Percentiles rank a stretch among this genome's conserved stretches.
Conservation (phyloP, 2,329 filamentous ascomycete genomes). For the Colletotrichum sidae region DNA sequence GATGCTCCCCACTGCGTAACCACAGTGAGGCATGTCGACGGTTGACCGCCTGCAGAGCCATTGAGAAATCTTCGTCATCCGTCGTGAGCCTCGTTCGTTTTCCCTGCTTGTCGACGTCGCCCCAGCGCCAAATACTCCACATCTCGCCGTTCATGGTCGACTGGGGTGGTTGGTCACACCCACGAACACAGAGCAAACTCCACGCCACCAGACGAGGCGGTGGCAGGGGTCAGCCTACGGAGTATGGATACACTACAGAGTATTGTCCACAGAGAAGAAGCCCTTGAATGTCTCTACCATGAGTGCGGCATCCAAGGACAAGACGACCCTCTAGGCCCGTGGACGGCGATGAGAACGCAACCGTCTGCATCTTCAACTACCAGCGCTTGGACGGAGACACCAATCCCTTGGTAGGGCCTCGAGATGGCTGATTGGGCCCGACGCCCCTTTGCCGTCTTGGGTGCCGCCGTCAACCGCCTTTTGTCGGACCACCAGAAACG, state of each 20-base stretch:
- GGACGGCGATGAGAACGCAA: slow-evolving; percentile 28
- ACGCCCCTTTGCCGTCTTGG: slow-evolving; percentile 30
- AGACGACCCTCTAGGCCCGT: slow-evolving; percentile 10
- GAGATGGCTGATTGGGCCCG: slow-evolving; percentile 28
- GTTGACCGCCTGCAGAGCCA: slow-evolving; percentile 20
- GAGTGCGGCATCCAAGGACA: slow-evolving; percentile 11
- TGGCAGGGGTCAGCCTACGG: slow-evolving; percentile 25
- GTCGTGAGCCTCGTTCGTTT: slow-evolving; percentile 33
- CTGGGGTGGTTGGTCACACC: slow-evolving; percentile 34
- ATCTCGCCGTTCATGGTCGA: slow-evolving; percentile 14
- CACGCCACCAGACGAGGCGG: slow-evolving; percentile 33
- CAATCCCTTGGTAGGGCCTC: slow-evolving; percentile 14
- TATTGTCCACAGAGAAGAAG: slow-evolving; percentile 20
- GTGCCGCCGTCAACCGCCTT: slow-evolving; percentile 33
- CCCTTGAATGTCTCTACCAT: slow-evolving; percentile 14
- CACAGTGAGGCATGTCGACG: slow-evolving; percentile 17
- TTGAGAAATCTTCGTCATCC: slow-evolving; percentile 29
- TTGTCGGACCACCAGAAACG: slow-evolving; percentile 36
- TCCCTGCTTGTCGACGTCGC: slow-evolving; percentile 22
- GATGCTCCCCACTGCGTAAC: background rate
- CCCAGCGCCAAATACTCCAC: slow-evolving; percentile 31
- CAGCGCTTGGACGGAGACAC: slow-evolving; percentile 28
- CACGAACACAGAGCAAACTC: slow-evolving; percentile 33
- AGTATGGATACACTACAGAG: background rate
- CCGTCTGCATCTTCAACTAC: slow-evolving; percentile 17